Percentiles rank a stretch among this genome's conserved stretches.
phyloP scores from a whole-genome alignment of 306 rosid genomes.

The Adenanthera pavonina region DNA sequence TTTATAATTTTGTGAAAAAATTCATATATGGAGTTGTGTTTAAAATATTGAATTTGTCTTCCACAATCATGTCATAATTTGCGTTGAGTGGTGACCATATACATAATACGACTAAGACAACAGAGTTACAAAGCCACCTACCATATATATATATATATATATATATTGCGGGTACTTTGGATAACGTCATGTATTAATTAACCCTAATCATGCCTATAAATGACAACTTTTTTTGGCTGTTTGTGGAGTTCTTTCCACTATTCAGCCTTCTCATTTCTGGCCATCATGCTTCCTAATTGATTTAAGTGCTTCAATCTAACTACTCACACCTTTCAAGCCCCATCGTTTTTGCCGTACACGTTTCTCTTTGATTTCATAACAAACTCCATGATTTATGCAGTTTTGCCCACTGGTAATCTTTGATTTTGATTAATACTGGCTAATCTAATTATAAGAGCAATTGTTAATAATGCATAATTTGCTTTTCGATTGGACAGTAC shows the following conservation, averaged over 20 bases:
- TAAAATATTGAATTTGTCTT: too few species aligned
- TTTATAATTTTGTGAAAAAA: too few species aligned
- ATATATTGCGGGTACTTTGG: constrained; percentile 27
- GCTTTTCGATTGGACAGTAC: constrained; percentile 15
- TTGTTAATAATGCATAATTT: neutral
- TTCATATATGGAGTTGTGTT: too few species aligned
- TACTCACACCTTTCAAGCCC: constrained; percentile 1
- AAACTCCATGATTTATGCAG: neutral
- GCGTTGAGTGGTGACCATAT: neutral
- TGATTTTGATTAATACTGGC: neutral
- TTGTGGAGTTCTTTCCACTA: neutral
- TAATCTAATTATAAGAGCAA: too few species aligned
- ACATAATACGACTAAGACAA: neutral
- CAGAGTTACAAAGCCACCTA: constrained; percentile 26
- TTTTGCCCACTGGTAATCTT: neutral
- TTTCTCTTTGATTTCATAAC: constrained; percentile 31
- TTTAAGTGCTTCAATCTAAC: neutral
- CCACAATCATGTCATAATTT: neutral
- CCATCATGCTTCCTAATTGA: neutral
- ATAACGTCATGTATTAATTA: constrained; percentile 33
- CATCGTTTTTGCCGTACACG: constrained; percentile 1
- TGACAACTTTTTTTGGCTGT: constrained; percentile 27
- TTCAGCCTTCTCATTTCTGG: neutral
- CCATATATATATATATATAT: constrained; percentile 15
- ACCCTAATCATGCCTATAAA: constrained; percentile 13